Conservation (phyloP, 768 basidiomycete genomes). For the Amanita muscaria region DNA sequence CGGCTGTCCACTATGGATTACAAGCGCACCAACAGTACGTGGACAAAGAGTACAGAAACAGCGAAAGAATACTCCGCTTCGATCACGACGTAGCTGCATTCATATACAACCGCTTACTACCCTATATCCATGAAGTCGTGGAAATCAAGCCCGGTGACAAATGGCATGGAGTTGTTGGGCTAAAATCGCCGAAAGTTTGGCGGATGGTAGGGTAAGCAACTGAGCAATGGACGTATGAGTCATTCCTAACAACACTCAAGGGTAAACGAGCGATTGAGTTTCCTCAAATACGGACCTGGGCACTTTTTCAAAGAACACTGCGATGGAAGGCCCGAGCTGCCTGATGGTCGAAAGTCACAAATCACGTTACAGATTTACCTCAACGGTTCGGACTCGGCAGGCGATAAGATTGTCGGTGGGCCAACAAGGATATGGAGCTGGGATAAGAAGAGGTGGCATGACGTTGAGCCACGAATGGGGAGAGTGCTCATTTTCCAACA, state of each 20-base stretch:
- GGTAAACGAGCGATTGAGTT: slow-evolving; percentile 35
- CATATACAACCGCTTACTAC: background rate
- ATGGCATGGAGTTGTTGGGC: background rate
- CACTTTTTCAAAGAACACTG: slow-evolving; percentile 33
- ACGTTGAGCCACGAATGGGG: slow-evolving; percentile 34
- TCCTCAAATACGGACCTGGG: slow-evolving; percentile 35
- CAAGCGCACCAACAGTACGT: background rate
- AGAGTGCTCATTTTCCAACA: slow-evolving; percentile 39
- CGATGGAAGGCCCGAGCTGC: slow-evolving; percentile 27
- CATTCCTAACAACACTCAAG: slow-evolving; percentile 13
- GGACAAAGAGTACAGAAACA: background rate
- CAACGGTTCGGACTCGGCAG: slow-evolving; percentile 14
- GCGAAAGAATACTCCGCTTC: background rate
- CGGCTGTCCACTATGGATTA: background rate
- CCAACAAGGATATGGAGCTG: slow-evolving; percentile 30
- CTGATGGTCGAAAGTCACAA: slow-evolving; percentile 29
- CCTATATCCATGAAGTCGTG: background rate
- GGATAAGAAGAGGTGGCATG: slow-evolving; percentile 21
- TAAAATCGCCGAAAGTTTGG: too few species aligned
- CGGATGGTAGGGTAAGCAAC: too few species aligned
- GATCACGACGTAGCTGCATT: background rate
- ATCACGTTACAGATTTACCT: slow-evolving; percentile 39
- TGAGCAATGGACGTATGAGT: too few species aligned
- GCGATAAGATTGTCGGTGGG: slow-evolving; percentile 28
- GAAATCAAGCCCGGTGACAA: background rate